Evolutionary conservation across 2,329 filamentous ascomycete species (phyloP).

Genomic region (Sphaerostilbella broomeana): DNA sequence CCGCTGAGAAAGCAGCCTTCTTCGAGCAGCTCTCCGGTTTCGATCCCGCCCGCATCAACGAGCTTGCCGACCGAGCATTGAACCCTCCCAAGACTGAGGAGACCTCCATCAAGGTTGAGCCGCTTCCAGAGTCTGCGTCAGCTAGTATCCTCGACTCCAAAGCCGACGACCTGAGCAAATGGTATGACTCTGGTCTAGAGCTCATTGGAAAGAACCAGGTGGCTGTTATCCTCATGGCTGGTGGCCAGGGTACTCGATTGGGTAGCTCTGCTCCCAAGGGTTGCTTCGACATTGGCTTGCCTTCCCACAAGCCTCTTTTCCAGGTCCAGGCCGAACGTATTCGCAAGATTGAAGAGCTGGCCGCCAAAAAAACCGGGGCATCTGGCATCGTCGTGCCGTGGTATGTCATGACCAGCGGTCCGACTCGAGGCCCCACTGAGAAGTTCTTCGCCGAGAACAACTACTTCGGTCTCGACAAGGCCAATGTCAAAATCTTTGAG

Average conservation of each 20-base stretch:
- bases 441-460: conserved; percentile 83
- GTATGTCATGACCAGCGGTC: conserved; percentile 99
- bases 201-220: conserved; percentile 72
- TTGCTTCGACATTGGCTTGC: conserved; percentile 92
- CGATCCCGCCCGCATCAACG: conserved; percentile 81
- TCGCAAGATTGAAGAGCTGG: conserved; percentile 73
- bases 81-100: conserved; percentile 63
- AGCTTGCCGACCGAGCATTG: conserved; percentile 74
- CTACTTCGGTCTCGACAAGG: conserved; percentile 82
- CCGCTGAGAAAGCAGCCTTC: conserved; percentile 67
- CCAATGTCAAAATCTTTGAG: conserved; percentile 90
- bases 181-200: conserved; percentile 78
- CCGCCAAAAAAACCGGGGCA: conserved; percentile 57
- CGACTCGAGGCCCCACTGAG: conserved; percentile 86
- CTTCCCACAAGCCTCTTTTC: conserved; percentile 90
- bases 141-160: conserved; percentile 90
- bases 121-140: conserved; percentile 76
- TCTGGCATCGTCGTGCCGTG: conserved; percentile 69
- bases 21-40: conserved; percentile 77
- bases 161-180: conserved; percentile 67
- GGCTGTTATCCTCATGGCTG: conserved; percentile 89
- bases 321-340: conserved; percentile 97
- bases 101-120: conserved; percentile 60
- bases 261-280: conserved; percentile 95
- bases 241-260: conserved; percentile 89